Conservation (phyloP, 1,284 basidiomycete species). For the Puccinia hordei region DNA sequence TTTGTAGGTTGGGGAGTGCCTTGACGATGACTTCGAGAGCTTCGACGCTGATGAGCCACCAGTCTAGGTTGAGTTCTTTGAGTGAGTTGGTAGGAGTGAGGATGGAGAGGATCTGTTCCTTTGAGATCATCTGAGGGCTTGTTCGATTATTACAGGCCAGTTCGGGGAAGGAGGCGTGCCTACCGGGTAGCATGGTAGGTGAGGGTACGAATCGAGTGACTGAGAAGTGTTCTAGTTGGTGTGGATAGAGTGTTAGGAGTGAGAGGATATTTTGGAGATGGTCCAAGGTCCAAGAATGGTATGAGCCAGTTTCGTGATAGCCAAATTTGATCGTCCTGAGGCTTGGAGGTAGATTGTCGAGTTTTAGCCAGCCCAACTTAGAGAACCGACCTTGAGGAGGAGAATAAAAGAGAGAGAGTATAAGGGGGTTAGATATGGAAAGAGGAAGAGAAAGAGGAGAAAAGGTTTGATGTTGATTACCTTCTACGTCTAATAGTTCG, state of each 20-base stretch:
- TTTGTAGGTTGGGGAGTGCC: conserved; percentile 33
- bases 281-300: conserved; percentile 46
- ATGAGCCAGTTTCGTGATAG: conserved; percentile 41
- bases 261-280: conserved; percentile 32
- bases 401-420: too few relatives aligned
- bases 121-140: conserved; percentile 31
- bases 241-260: conserved; percentile 30
- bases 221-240: conserved; percentile 21
- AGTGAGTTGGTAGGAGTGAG: conserved; percentile 19
- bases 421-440: too few relatives aligned
- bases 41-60: conserved; percentile 49
- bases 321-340: conserved; percentile 36
- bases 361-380: conserved; percentile 35
- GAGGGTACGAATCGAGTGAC: conserved; percentile 28
- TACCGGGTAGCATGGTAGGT: conserved; percentile 35
- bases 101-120: conserved; percentile 38
- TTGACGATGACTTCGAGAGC: conserved; percentile 47
- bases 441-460: too few relatives aligned
- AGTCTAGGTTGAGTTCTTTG: conserved; percentile 41
- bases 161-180: conserved; percentile 37
- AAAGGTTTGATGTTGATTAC: too few relatives aligned
- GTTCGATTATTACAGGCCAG: conserved; percentile 18
- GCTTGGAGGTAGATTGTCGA: conserved; percentile 28
- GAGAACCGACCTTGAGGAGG: conserved; percentile 43
- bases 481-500: conserved; percentile 47